A percentile compares a stretch with the other conserved stretches of the same genome.
Conservation (phyloP, 352 stramenopile species). For the Hyphochytrium catenoides region DNA sequence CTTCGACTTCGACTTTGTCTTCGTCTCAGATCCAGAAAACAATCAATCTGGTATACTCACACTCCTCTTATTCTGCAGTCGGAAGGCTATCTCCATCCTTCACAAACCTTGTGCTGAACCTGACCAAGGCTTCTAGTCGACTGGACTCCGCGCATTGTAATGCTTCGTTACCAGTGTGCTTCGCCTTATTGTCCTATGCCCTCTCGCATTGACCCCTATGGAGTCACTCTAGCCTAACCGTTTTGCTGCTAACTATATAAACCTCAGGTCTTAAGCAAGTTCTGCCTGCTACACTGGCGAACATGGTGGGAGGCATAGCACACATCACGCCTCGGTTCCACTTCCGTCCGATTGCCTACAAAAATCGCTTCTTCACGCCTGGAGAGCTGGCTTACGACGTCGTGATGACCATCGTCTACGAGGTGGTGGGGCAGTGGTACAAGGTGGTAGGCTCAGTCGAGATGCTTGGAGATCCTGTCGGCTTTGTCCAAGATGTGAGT, state of each 20-base stretch:
- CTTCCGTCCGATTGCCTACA: conserved; percentile 36
- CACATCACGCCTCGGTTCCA: conserved; percentile 53
- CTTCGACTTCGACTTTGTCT: conserved; percentile 49
- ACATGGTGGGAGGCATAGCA: conserved; percentile 58
- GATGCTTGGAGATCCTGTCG: conserved; percentile 48
- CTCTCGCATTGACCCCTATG: no score
- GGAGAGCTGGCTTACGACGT: conserved; percentile 40
- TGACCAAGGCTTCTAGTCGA: no score
- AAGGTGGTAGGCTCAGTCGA: conserved; percentile 63
- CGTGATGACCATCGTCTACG: conserved; percentile 42
- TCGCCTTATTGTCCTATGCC: no score
- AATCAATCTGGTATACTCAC: conserved; percentile 39
- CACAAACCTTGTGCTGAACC: no score
- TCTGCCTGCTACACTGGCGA: conserved; percentile 45
- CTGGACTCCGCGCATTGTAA: no score
- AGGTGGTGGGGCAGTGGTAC: conserved; percentile 55
- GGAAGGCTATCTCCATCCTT: no score
- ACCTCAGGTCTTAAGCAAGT: conserved; percentile 47
- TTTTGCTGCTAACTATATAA: no score
- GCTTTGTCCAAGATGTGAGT: conserved; percentile 29
- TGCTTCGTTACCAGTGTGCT: no score
- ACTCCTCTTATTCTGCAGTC: no score
- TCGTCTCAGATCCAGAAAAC: conserved; percentile 50
- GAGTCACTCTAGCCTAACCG: no score
- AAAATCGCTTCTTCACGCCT: conserved; percentile 55